Evolutionary conservation across 2,329 filamentous ascomycete genomes (phyloP), one percentile per base, ranked within the genome.

Genomic region (Sclerotinia subarctica): DNA sequence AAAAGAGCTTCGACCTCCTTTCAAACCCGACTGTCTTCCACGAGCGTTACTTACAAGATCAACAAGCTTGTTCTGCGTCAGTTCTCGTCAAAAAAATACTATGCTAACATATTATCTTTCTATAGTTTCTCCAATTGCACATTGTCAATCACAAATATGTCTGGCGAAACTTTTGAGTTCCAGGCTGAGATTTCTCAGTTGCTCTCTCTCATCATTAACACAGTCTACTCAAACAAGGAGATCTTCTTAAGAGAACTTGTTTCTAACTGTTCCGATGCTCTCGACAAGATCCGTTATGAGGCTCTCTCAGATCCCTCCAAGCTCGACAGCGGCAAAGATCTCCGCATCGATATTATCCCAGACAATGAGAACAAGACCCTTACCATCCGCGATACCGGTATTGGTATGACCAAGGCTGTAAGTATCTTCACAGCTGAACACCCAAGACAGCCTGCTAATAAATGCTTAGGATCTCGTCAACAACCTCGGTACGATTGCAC

Each of bases 161-260:
- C 93, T 82, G 77, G 75, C 75, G 94, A 98, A 87, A 97, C 94
- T 77, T 99, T 99, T 86, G 94, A 98, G 91, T 99, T 98, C 87
- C 95, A 99, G 91, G 95, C 95, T 91, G 95, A 99, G 92, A 99
- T 99, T 81, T 98, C 94, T 91, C 95, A 99, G 92, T 92, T 99
- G 75, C 91, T 99, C 81, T 93, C 90, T 77, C 92, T 99, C 81
- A 99, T 99, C 85, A 99, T 99, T 89, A 99, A 99, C 92, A 98
- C 95, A 75, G 95, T 99, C 86, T 99, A 98, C 88, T 97, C 94
- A 77, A 99, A 99, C 91, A 99, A 99, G 88, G 95, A 98, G 85
- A 98, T 99, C 81, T 99, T 99, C 90, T 85, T 99, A 78, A 87
- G 95, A 90, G 95, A 99, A 85, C 81, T 99, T 78, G 92, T 99